Base-by-base conservation (phyloP, 1,284 basidiomycete genomes). In the Rugosomyces carneus region DNA sequence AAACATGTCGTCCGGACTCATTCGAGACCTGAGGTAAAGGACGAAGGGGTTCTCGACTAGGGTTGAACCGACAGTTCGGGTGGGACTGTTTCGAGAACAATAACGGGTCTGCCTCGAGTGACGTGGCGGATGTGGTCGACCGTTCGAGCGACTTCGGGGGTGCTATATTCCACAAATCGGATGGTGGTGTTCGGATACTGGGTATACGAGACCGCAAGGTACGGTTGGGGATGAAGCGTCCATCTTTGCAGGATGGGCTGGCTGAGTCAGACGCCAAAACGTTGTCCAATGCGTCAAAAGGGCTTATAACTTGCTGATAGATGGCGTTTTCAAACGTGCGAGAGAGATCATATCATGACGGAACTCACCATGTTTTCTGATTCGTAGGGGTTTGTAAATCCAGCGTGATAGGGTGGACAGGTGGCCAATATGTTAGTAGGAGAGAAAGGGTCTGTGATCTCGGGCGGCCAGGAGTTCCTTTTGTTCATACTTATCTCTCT, bases 161-260 rank as follows among this genome's bases (percentile, higher is more conserved):
- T 9, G 42, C 18, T 10, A 50, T n/a, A 20, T 37, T 43, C 44
- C 47, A 55, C 8, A 56, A 39, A 38, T 50, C 45, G 34, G 51
- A 44, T 16, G 48, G 51, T 19, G 50, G 49, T 15, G 40, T 53
- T 37, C 46, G 55, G 24, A 56, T 45, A 24, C 39, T 50, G 29
- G 53, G 53, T 13, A 46, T 35, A 18, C 42, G 47, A 35, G 36
- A 41, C 11, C 36, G 47, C 7, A 26, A 20, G 10, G 36, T 35
- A 27, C 44, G 42, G 21, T 53, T 47, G n/a, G 51, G 38, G 29
- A 49, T 54, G 19, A 44, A 45, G 7, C 46, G 47, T 23, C 37
- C 34, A n/a, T 48, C 48, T 18, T 48, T 52, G 34, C 19, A 8
- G 5, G 32, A 32, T 15, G 23, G 21, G 18, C 19, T 40, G 11